Base-by-base conservation (phyloP, 208 protist genomes). In the Trypanosoma avium region DNA sequence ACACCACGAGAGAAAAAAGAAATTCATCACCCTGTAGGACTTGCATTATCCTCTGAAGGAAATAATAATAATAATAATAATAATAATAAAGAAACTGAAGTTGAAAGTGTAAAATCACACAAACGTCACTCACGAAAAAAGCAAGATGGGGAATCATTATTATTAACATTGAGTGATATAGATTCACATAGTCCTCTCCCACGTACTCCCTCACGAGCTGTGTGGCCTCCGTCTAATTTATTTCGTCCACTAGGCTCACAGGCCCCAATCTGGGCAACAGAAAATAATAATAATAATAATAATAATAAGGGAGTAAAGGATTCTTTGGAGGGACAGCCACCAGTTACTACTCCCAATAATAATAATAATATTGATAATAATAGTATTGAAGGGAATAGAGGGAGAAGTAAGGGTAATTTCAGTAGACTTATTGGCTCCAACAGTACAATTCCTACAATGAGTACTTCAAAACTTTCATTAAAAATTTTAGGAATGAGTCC, bases 401-500 rank as follows among this genome's bases (percentile, higher is more conserved):
- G n/a, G n/a, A n/a, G n/a, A n/a, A n/a, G n/a, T n/a, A n/a, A n/a
- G n/a, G n/a, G n/a, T n/a, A n/a, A n/a, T n/a, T n/a, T n/a, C n/a
- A n/a, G n/a, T n/a, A n/a, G n/a, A n/a, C n/a, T n/a, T n/a, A n/a
- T n/a, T n/a, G n/a, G n/a, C n/a, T n/a, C n/a, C n/a, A n/a, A n/a
- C n/a, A n/a, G 36, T 2, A 15, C 36, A 15, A 42, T 13, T 42
- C 36, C 7, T 3, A 15, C 7, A 13, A n/a, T 29, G 56, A 26
- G 8, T n/a, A 42, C 36, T 8, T 48, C 24, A 7, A 58, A 64
- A 45, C 62, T 94, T 2, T 61, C 56, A 15, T 22, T 96, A 15
- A 84, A 48, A 17, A 70, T 96, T 21, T 64, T 75, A 12, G 81
- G 83, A 32, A 93, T 93, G 84, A 86, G 79, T 58, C 69, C 70